Percentiles rank a stretch among this genome's conserved stretches.
These are phyloP conservation scores for Scytalidium lignicola DNA, from an alignment of 2,329 filamentous ascomycete genomes.

Conservation along the genomic window DNA sequence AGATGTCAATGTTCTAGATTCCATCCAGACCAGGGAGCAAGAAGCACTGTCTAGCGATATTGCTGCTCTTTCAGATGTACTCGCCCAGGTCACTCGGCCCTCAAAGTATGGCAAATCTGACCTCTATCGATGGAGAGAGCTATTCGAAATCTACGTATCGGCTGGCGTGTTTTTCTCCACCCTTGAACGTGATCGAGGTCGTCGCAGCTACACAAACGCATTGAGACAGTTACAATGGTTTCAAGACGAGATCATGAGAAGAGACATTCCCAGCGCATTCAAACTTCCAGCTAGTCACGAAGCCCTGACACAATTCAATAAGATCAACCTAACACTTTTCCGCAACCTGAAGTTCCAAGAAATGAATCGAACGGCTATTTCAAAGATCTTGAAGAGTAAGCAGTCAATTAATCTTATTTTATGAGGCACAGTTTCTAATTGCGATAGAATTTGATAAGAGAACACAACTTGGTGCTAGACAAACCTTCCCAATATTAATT, in stretches of 20 bases:
- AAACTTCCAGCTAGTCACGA: conserved; percentile 59
- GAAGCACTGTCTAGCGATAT: conserved; percentile 59
- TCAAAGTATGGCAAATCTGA: conserved; percentile 59
- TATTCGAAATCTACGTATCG: conserved; percentile 78
- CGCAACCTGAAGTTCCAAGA: conserved; percentile 79
- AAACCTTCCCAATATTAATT: conserved; percentile 55
- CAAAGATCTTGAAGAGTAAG: conserved; percentile 80
- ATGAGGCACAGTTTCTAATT: no score
- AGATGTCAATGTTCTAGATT: conserved; percentile 65
- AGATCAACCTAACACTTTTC: conserved; percentile 71
- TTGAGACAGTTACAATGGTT: conserved; percentile 67
- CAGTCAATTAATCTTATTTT: conserved; percentile 6
- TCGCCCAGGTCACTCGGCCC: conserved; percentile 61
- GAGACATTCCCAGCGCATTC: conserved; percentile 55
- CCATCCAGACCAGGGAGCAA: conserved; percentile 58
- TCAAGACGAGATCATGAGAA: conserved; percentile 58
- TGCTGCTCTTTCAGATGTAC: conserved; percentile 54
- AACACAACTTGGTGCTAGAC: conserved; percentile 66
- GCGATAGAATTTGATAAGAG: conserved; percentile 86
- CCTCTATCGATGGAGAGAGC: conserved; percentile 69
- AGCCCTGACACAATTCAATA: conserved; percentile 64
- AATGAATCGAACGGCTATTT: conserved; percentile 71
- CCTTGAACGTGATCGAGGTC: conserved; percentile 64
- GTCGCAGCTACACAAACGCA: conserved; percentile 60
- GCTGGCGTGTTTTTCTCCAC: conserved; percentile 79